Evolutionary conservation across 192 early-diverging fungal species (phyloP).

Genomic region (Coemansia sp.): DNA sequence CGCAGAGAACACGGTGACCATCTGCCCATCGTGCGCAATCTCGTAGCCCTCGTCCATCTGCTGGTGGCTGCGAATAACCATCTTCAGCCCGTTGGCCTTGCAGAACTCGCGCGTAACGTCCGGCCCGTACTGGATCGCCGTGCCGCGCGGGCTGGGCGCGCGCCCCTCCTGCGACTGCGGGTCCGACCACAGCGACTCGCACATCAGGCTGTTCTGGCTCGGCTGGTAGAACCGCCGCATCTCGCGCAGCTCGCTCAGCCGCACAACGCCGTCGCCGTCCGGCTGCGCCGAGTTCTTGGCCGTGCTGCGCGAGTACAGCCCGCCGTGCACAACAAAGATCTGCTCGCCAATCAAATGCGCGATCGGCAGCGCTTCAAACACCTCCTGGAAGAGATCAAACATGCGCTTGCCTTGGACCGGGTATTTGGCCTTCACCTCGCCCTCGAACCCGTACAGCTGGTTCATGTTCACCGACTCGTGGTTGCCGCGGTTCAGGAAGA

Average conservation of each 20-base stretch:
- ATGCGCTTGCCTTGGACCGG: slow-evolving; percentile 63
- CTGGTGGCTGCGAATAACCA: slow-evolving; percentile 96
- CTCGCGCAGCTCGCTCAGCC: slow-evolving; percentile 85
- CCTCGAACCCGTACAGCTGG: slow-evolving; percentile 98
- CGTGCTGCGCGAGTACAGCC: slow-evolving; percentile 85
- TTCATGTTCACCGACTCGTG: slow-evolving; percentile 99
- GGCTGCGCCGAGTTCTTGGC: slow-evolving; percentile 29
- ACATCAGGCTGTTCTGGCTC: slow-evolving; percentile 74
- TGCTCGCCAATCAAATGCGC: slow-evolving; percentile 88
- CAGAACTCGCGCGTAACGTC: slow-evolving; percentile 95
- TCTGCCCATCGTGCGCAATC: slow-evolving; percentile 91
- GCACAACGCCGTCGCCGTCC: slow-evolving; percentile 63
- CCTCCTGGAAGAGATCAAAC: slow-evolving; percentile 94
- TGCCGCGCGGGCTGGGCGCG: slow-evolving; percentile 87
- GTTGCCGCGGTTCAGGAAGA: slow-evolving; percentile 93
- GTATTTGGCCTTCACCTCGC: slow-evolving; percentile 95
- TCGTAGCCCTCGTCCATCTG: slow-evolving; percentile 97
- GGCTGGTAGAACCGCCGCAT: slow-evolving; percentile 86
- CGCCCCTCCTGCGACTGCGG: slow-evolving; percentile 83
- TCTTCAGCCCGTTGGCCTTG: slow-evolving; percentile 75
- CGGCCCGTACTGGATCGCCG: slow-evolving; percentile 95
- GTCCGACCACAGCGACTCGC: slow-evolving; percentile 97
- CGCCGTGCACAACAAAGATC: slow-evolving; percentile 97
- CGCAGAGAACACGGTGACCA: slow-evolving; percentile 97
- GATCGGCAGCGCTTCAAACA: slow-evolving; percentile 91